A percentile compares a stretch with the other conserved stretches of the same genome.
Conservation (phyloP, 1,284 basidiomycete species). For the Rhodotorula mucilaginosa region DNA sequence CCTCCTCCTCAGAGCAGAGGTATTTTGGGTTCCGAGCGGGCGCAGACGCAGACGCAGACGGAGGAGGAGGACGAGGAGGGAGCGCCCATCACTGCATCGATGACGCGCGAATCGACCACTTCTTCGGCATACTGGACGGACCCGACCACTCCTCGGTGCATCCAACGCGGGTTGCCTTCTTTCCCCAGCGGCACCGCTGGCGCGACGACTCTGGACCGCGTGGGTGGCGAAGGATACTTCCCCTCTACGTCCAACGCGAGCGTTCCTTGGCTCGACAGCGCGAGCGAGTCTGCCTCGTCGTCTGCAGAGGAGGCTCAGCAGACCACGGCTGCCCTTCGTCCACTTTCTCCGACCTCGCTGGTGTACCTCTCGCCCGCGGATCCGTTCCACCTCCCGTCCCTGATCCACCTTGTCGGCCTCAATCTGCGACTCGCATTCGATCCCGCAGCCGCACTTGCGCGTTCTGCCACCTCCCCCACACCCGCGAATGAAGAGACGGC, state of each 20-base stretch:
- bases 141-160: slow-evolving; percentile 20
- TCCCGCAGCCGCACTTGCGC: not conserved
- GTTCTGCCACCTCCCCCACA: not conserved
- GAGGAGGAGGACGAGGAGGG: not conserved
- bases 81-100: not conserved
- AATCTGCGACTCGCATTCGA: slow-evolving; percentile 33
- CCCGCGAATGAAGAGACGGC: not conserved
- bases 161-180: not conserved
- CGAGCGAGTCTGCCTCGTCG: not conserved
- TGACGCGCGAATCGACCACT: not conserved
- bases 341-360: not conserved
- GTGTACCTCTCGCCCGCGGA: slow-evolving; percentile 12
- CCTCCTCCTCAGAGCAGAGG: too few relatives aligned
- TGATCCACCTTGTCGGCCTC: slow-evolving; percentile 38
- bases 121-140: slow-evolving; percentile 12
- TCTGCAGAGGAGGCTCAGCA: not conserved
- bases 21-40: too few relatives aligned
- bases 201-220: too few relatives aligned
- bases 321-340: not conserved
- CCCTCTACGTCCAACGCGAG: not conserved
- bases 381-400: slow-evolving; percentile 35
- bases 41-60: too few relatives aligned
- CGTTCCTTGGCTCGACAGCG: not conserved
- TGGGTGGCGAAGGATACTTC: slow-evolving; percentile 2
- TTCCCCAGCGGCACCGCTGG: not conserved